Evolutionary conservation across 352 stramenopile genomes (phyloP).

Genomic region (Globisporangium sylvaticum): DNA sequence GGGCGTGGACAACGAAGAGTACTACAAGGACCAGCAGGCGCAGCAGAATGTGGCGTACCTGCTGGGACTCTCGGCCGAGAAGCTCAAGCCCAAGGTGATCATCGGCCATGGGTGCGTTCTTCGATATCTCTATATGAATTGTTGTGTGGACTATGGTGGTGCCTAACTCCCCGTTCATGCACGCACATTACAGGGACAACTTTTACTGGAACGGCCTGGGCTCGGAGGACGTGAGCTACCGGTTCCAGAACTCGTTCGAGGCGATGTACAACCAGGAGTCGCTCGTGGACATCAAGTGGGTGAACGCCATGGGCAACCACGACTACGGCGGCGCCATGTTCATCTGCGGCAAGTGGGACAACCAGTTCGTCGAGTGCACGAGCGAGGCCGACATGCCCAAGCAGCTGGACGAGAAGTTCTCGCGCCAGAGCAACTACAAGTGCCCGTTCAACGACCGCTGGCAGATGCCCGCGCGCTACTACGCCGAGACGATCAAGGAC

Average conservation of each 20-base stretch:
- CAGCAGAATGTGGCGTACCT: slow-evolving; percentile 62
- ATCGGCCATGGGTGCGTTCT: slow-evolving; percentile 46
- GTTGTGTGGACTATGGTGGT: neutral
- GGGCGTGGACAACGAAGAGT: slow-evolving; percentile 43
- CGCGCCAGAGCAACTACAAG: slow-evolving; percentile 48
- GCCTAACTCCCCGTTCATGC: neutral
- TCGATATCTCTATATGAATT: neutral
- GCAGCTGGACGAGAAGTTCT: slow-evolving; percentile 65
- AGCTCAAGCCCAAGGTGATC: slow-evolving; percentile 57
- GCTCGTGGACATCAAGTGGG: slow-evolving; percentile 55
- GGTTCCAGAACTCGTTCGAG: slow-evolving; percentile 66
- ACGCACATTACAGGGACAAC: slow-evolving; percentile 30
- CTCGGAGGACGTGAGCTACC: slow-evolving; percentile 58
- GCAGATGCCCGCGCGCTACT: slow-evolving; percentile 65
- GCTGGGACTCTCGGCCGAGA: slow-evolving; percentile 51
- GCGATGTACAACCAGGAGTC: slow-evolving; percentile 49
- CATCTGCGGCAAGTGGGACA: slow-evolving; percentile 69
- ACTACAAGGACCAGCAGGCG: slow-evolving; percentile 73
- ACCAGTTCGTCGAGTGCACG: slow-evolving; percentile 54
- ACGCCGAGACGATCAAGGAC: slow-evolving; percentile 43
- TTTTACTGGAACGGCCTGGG: slow-evolving; percentile 76
- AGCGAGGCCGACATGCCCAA: slow-evolving; percentile 57
- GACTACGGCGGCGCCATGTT: slow-evolving; percentile 71
- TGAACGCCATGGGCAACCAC: slow-evolving; percentile 73
- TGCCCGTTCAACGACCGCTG: slow-evolving; percentile 66